Conservation (phyloP, 352 stramenopile genomes). For the Phytopythium aichiense region DNA sequence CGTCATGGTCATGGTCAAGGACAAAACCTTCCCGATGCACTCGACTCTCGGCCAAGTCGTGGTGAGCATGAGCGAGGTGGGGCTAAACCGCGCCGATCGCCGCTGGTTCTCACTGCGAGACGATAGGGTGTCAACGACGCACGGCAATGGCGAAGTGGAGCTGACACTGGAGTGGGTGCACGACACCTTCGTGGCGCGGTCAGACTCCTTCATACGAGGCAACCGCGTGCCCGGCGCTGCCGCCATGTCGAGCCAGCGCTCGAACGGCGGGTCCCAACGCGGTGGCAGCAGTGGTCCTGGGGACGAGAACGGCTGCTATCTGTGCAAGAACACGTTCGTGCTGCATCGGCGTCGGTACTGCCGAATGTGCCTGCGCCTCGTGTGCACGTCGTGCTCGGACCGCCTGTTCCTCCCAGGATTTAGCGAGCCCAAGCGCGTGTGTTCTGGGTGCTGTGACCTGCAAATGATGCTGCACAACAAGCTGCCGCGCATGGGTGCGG, state of each 20-base stretch:
- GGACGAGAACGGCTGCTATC: constrained; percentile 67
- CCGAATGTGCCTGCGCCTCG: constrained; percentile 80
- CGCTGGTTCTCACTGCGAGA: constrained; percentile 79
- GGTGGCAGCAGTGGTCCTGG: constrained; percentile 15
- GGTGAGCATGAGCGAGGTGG: constrained; percentile 77
- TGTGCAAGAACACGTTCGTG: constrained; percentile 80
- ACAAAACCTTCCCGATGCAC: constrained; percentile 70
- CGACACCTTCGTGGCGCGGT: constrained; percentile 86
- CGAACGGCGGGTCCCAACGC: constrained; percentile 8
- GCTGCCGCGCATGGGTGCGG: constrained; percentile 50
- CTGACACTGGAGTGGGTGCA: constrained; percentile 89
- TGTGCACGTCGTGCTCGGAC: constrained; percentile 85
- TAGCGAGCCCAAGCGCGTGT: constrained; percentile 84
- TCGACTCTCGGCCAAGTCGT: constrained; percentile 71
- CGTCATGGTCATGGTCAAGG: constrained; percentile 70
- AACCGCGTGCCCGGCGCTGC: constrained; percentile 31
- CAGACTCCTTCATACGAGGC: constrained; percentile 79
- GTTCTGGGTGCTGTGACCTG: constrained; percentile 78
- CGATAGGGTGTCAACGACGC: constrained; percentile 48
- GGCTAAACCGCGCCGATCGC: constrained; percentile 71
- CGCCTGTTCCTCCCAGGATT: constrained; percentile 83
- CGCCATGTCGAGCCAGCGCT: neutral
- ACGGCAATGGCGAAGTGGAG: constrained; percentile 84
- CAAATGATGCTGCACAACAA: constrained; percentile 89
- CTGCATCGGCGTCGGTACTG: constrained; percentile 78